phyloP scores from a whole-genome alignment of 1,284 basidiomycete species.

The Ustilago xerochloae region DNA sequence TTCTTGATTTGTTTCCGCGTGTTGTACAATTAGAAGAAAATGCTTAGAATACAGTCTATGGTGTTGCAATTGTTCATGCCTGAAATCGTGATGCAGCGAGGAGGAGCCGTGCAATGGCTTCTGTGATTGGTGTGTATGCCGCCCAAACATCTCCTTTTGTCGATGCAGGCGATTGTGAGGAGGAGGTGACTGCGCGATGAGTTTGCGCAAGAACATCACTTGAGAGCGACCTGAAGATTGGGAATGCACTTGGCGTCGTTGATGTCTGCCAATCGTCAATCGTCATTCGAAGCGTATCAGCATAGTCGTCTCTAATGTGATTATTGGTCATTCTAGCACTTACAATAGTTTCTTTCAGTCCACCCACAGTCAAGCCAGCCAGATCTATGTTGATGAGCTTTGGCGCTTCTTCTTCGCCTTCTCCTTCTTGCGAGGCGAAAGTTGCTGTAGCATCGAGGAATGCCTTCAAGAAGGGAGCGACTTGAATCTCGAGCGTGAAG shows the following conservation, averaged over 20 bases:
- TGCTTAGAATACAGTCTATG: neutral
- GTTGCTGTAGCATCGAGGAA: constrained; percentile 19
- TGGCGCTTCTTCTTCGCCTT: neutral
- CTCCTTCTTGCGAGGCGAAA: neutral
- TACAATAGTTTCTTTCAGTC: constrained; percentile 19
- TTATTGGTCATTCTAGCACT: no score
- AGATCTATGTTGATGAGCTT: constrained; percentile 9
- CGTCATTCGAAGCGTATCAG: no score
- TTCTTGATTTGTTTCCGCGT: neutral
- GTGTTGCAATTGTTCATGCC: neutral
- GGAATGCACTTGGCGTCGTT: constrained; percentile 24
- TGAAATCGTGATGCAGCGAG: constrained; percentile 33
- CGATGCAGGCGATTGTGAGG: neutral
- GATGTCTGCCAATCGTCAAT: constrained; percentile 15
- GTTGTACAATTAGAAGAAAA: neutral
- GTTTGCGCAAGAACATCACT: constrained; percentile 22
- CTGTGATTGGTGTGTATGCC: constrained; percentile 30
- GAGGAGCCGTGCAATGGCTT: constrained; percentile 23
- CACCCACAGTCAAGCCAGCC: constrained; percentile 16
- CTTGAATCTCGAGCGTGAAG: constrained; percentile 23
- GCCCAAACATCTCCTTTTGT: constrained; percentile 6
- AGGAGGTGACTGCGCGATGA: constrained; percentile 2
- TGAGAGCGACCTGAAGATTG: constrained; percentile 26
- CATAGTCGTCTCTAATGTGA: no score
- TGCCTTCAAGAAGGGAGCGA: constrained; percentile 11